Evolutionary conservation across 495 filamentous ascomycete species (phyloP).

Genomic region (Evernia prunastri): DNA sequence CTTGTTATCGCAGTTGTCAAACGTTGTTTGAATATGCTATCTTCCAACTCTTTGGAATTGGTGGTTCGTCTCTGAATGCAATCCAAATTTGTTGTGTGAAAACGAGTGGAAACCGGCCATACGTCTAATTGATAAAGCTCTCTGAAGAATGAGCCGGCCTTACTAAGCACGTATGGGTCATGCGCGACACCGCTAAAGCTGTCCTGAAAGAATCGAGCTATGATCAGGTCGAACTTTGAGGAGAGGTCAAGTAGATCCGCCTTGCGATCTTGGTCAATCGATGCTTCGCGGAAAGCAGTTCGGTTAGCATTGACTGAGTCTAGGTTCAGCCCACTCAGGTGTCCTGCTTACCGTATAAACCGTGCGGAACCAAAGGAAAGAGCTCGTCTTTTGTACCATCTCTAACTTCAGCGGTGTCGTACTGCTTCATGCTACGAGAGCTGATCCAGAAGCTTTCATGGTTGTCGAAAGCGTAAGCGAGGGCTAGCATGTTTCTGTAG

Average conservation of each 20-base stretch:
- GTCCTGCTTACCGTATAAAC: background rate
- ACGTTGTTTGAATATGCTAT: background rate
- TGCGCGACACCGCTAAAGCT: background rate
- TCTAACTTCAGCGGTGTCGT: background rate
- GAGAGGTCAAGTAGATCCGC: background rate
- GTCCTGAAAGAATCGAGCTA: background rate
- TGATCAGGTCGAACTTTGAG: background rate
- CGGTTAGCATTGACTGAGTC: background rate
- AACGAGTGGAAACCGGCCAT: background rate
- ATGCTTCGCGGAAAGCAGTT: background rate
- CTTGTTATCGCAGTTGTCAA: background rate
- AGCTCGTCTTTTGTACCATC: background rate
- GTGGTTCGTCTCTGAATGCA: background rate
- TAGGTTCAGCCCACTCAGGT: background rate
- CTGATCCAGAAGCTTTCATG: background rate
- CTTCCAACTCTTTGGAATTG: background rate
- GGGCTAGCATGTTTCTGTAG: background rate
- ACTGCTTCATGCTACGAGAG: background rate
- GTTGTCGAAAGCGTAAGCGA: background rate
- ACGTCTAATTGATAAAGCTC: background rate
- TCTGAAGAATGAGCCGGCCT: background rate
- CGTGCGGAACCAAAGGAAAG: background rate
- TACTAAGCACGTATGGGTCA: background rate
- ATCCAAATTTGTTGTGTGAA: background rate
- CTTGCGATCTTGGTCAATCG: background rate